These are phyloP conservation scores for Dorcoceras hygrometricum DNA, from an alignment of 257 asterid species.

Conservation along the genomic window DNA sequence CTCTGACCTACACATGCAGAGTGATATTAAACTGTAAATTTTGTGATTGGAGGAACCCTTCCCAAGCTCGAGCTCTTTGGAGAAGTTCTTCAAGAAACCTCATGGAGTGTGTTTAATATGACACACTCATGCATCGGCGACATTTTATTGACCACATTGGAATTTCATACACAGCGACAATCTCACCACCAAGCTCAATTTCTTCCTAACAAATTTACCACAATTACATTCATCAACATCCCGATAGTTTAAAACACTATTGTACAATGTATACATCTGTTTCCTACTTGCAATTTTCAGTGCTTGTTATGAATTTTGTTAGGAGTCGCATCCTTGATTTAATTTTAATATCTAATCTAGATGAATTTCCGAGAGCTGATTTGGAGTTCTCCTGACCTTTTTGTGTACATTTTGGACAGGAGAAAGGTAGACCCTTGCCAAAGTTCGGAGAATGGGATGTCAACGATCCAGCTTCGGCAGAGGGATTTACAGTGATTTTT, in stretches of 20 bases:
- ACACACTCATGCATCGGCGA: background rate
- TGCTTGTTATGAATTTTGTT: background rate
- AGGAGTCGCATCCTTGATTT: background rate
- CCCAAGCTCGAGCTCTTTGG: background rate
- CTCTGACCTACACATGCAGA: no score
- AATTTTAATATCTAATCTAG: background rate
- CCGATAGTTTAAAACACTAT: no score
- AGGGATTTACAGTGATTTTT: constrained; percentile 64
- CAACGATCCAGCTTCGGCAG: constrained; percentile 69
- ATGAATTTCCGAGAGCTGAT: background rate
- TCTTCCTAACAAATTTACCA: background rate
- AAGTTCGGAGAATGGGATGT: constrained; percentile 76
- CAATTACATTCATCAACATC: background rate
- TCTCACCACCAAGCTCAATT: background rate
- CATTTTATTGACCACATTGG: background rate
- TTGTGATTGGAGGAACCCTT: background rate
- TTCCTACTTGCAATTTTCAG: background rate
- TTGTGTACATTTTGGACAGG: constrained; percentile 29
- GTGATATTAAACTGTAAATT: no score
- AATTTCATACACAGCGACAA: background rate
- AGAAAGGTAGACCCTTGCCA: constrained; percentile 58
- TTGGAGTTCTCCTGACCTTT: constrained; percentile 10
- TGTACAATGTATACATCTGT: background rate
- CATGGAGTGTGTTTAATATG: background rate
- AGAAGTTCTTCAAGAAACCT: constrained; percentile 6